Conservation (phyloP, 1,284 basidiomycete species). For the Sanguinoderma infundibulare region DNA sequence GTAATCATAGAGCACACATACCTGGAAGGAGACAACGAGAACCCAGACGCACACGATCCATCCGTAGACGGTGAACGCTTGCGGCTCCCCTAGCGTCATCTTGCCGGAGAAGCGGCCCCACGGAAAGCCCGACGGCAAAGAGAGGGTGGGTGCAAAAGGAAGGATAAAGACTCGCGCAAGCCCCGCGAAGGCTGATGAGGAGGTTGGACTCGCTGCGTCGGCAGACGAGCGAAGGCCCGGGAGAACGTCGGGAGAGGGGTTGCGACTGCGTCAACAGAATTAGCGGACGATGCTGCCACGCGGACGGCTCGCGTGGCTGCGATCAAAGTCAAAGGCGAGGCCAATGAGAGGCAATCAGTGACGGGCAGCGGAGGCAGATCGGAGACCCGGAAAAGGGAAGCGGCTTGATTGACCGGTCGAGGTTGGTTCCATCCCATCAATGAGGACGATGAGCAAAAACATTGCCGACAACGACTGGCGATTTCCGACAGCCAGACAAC, state of each 20-base stretch:
- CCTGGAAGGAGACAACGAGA: conserved; percentile 68
- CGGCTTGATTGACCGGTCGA: not conserved
- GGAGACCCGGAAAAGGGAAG: not conserved
- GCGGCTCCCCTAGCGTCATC: conserved; percentile 30
- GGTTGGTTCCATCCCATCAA: not conserved
- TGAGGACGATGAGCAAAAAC: no score
- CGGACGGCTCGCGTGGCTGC: not conserved
- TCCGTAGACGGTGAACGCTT: conserved; percentile 61
- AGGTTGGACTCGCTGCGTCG: no score
- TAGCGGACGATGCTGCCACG: not conserved
- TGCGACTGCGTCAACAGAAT: no score
- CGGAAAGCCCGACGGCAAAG: not conserved
- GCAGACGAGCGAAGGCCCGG: no score
- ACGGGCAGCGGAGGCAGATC: not conserved
- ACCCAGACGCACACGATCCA: conserved; percentile 67
- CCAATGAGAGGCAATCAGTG: not conserved
- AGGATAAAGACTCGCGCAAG: not conserved
- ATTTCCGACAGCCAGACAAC: not conserved
- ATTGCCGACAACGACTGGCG: no score
- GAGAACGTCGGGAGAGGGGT: no score
- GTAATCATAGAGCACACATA: conserved; percentile 28
- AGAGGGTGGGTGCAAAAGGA: not conserved
- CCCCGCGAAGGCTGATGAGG: not conserved
- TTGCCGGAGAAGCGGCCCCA: not conserved
- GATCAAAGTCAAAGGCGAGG: not conserved